Evolutionary conservation across 495 filamentous ascomycete genomes (phyloP).

Genomic region (Umbilicaria muhlenbergii): DNA sequence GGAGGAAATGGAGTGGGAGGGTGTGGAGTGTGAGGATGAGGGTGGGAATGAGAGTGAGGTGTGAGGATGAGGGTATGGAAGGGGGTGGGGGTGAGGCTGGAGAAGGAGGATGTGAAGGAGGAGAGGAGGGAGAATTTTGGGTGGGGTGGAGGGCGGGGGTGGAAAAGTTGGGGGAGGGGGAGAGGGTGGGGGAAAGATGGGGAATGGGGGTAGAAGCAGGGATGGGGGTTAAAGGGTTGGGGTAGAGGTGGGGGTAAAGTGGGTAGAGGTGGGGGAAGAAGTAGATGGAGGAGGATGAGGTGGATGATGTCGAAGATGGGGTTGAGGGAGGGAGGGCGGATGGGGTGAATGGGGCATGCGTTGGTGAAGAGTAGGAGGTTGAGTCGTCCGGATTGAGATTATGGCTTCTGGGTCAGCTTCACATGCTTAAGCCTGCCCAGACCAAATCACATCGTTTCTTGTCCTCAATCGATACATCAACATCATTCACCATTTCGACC

Average conservation of each 20-base stretch:
- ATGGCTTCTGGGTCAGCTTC: too few species aligned
- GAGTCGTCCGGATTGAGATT: too few species aligned
- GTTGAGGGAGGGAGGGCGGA: slow-evolving; percentile 23
- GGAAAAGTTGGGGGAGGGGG: slow-evolving; percentile 92
- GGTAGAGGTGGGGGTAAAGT: slow-evolving; percentile 17
- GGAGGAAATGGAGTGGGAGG: not conserved
- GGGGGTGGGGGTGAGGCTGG: slow-evolving; percentile 3
- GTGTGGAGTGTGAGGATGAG: not conserved
- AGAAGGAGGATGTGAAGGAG: slow-evolving; percentile 10
- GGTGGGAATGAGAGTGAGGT: not conserved
- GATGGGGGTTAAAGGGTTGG: not conserved
- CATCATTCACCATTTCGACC: too few species aligned
- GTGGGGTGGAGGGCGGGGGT: too few species aligned
- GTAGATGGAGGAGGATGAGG: slow-evolving; percentile 24
- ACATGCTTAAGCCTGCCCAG: too few species aligned
- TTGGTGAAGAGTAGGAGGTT: slow-evolving; percentile 25
- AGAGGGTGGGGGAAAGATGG: slow-evolving; percentile 76
- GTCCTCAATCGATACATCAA: too few species aligned
- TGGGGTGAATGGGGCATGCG: slow-evolving; percentile 22
- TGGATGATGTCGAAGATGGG: slow-evolving; percentile 17
- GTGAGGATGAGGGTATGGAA: not conserved
- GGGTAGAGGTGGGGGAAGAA: slow-evolving; percentile 24
- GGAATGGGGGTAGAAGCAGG: slow-evolving; percentile 41
- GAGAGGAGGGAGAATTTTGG: slow-evolving; percentile 27
- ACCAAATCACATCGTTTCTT: too few species aligned